Conservation (phyloP, 1,139 yeast genomes). For the Saccharomycopsis hybrid region DNA sequence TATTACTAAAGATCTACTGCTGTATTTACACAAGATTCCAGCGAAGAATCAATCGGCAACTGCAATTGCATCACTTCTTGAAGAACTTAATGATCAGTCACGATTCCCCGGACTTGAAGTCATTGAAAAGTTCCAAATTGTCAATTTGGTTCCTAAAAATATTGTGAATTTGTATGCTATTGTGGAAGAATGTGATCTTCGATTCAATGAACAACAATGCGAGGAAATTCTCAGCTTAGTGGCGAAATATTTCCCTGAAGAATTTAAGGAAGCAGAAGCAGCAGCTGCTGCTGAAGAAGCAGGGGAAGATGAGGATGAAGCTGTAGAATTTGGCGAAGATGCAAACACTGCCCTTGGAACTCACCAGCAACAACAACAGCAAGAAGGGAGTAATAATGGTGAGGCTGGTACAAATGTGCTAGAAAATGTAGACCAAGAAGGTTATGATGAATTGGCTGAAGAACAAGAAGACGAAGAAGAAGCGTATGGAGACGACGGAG, state of each 20-base stretch:
- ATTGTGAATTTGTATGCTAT: conserved; percentile 73
- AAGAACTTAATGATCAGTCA: conserved; percentile 40
- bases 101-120: conserved; percentile 48
- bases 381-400: background rate
- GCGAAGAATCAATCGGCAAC: conserved; percentile 24
- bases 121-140: conserved; percentile 77
- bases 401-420: background rate
- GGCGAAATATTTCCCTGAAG: conserved; percentile 41
- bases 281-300: no score
- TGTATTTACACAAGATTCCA: conserved; percentile 31
- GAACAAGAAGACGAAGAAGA: background rate
- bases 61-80: conserved; percentile 50
- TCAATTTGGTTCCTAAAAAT: conserved; percentile 73
- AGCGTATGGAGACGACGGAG: conserved; percentile 7
- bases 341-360: no score
- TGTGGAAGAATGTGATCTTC: conserved; percentile 86
- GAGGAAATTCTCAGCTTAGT: conserved; percentile 48
- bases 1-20: conserved; percentile 53
- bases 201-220: conserved; percentile 62
- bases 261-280: conserved; percentile 16
- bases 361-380: no score
- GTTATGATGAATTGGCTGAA: conserved; percentile 12
- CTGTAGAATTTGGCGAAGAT: background rate
- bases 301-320: conserved; percentile 14
- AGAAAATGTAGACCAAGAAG: background rate